phyloP scores from a whole-genome alignment of 495 filamentous ascomycete species.

The Pyrenula aspistea region DNA sequence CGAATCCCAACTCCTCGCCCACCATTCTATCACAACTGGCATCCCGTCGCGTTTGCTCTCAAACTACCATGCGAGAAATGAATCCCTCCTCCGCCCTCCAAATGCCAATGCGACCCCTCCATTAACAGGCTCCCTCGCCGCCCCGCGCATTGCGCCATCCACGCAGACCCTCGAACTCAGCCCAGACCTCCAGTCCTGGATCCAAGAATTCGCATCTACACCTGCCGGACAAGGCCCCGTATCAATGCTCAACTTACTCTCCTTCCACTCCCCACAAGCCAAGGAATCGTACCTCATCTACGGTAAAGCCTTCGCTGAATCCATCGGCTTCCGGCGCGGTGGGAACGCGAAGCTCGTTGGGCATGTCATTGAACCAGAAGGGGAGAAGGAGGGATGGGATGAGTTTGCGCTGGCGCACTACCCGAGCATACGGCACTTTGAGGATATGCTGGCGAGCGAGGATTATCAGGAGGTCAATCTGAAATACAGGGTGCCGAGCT shows the following conservation, averaged over 20 bases:
- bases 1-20: slow-evolving; percentile 15
- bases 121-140: slow-evolving; percentile 26
- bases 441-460: slow-evolving; percentile 47
- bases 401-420: slow-evolving; percentile 56
- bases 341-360: slow-evolving; percentile 53
- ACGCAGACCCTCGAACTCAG: slow-evolving; percentile 44
- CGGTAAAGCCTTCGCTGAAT: slow-evolving; percentile 39
- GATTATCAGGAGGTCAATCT: slow-evolving; percentile 56
- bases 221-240: slow-evolving; percentile 28
- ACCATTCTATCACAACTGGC: slow-evolving; percentile 40
- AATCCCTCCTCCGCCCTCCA: slow-evolving; percentile 13
- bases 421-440: slow-evolving; percentile 50
- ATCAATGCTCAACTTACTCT: slow-evolving; percentile 58
- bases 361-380: slow-evolving; percentile 30
- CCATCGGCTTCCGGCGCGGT: slow-evolving; percentile 40
- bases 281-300: slow-evolving; percentile 46
- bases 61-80: slow-evolving; percentile 32
- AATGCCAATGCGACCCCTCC: slow-evolving; percentile 26
- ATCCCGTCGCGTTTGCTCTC: slow-evolving; percentile 39
- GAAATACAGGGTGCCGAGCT: slow-evolving; percentile 36
- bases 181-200: slow-evolving; percentile 37
- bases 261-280: slow-evolving; percentile 37
- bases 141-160: slow-evolving; percentile 5
- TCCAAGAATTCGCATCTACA: slow-evolving; percentile 17
- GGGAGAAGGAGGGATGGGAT: slow-evolving; percentile 33